Percentiles rank a stretch among this genome's conserved stretches.
These are phyloP conservation scores for Bassia scoparia DNA, from an alignment of 148 eudicot genomes.

Conservation along the genomic window DNA sequence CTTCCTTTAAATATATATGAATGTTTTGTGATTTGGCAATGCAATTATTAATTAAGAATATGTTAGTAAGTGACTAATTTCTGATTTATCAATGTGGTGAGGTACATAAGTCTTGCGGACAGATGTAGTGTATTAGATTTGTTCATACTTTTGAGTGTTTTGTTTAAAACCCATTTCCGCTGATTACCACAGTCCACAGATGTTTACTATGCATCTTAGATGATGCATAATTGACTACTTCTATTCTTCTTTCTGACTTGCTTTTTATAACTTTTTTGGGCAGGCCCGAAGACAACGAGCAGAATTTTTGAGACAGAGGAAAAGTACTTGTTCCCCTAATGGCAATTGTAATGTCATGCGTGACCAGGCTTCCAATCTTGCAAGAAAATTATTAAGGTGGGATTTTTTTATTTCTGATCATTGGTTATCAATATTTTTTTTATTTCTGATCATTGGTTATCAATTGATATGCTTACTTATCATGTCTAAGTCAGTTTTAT, in stretches of 20 bases:
- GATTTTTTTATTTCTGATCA: background rate
- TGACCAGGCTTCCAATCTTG: conserved; percentile 57
- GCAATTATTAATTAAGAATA: background rate
- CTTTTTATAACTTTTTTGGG: background rate
- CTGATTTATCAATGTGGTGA: background rate
- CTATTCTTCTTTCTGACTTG: background rate
- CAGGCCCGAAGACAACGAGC: conserved; percentile 96
- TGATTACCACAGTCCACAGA: background rate
- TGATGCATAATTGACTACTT: background rate
- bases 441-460: background rate
- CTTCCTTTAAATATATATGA: too few relatives aligned
- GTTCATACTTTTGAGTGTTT: background rate
- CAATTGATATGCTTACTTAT: background rate
- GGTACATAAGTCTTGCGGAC: background rate
- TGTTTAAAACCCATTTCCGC: background rate
- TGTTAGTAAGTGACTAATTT: background rate
- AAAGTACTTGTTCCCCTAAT: conserved; percentile 36
- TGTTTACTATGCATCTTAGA: background rate
- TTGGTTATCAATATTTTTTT: too few relatives aligned
- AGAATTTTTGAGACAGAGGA: conserved; percentile 66
- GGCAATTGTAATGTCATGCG: conserved; percentile 34
- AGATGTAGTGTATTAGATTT: background rate
- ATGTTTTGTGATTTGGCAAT: background rate
- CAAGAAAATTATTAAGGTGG: conserved; percentile 60
- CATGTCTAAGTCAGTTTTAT: background rate